These are phyloP conservation scores for Cubamyces lactineus DNA, from an alignment of 768 basidiomycete species.

Conservation along the genomic window DNA sequence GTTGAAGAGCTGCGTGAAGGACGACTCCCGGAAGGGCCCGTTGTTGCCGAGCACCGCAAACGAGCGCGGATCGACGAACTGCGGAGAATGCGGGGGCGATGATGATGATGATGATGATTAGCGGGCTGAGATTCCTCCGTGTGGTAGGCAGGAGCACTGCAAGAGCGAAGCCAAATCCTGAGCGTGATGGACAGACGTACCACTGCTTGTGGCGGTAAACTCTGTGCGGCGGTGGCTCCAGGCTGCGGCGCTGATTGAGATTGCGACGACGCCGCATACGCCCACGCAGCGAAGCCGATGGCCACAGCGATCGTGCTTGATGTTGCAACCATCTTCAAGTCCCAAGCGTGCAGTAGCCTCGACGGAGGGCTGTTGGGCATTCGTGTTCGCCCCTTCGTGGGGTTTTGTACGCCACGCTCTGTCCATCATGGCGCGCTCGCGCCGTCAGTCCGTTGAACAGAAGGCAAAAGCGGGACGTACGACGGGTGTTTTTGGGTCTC, in stretches of 20 bases:
- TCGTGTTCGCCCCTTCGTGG: neutral
- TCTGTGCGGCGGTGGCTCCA: neutral
- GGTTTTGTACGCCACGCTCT: conserved; percentile 9
- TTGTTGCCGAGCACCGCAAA: conserved; percentile 55
- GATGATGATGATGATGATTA: neutral
- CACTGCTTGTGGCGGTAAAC: conserved; percentile 22
- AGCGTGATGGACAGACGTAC: conserved; percentile 15
- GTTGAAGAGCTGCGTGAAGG: conserved; percentile 49
- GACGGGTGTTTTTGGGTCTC: conserved; percentile 16
- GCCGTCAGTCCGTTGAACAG: neutral
- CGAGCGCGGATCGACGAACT: conserved; percentile 55
- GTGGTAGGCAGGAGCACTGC: too few species aligned
- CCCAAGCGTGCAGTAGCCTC: neutral
- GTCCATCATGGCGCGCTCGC: conserved; percentile 11
- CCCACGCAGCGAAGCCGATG: conserved; percentile 12
- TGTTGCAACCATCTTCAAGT: conserved; percentile 17
- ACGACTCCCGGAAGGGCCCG: conserved; percentile 41
- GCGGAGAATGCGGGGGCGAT: neutral
- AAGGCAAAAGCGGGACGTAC: conserved; percentile 8
- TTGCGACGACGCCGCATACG: conserved; percentile 2
- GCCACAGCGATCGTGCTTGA: conserved; percentile 3
- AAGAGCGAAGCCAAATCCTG: neutral
- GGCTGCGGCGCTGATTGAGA: neutral
- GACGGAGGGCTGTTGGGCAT: neutral
- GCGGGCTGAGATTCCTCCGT: neutral